Conservation (phyloP, 2,329 filamentous ascomycete genomes). For the Plectosphaerella sp. region DNA sequence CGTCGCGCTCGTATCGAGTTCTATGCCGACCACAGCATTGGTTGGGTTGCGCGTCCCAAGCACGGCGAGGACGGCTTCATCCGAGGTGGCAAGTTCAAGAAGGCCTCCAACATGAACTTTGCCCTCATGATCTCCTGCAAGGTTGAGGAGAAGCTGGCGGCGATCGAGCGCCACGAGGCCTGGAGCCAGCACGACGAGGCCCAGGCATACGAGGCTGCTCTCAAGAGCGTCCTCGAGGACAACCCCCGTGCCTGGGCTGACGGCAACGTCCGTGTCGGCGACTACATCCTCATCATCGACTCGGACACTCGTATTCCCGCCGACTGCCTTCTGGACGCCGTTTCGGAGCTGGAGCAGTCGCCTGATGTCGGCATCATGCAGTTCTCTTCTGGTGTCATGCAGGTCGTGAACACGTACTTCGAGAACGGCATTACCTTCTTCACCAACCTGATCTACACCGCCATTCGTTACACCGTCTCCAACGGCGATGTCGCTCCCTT, state of each 20-base stretch:
- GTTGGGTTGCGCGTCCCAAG: conserved; percentile 63
- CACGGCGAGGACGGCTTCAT: conserved; percentile 60
- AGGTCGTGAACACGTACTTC: conserved; percentile 70
- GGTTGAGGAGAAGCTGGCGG: conserved; percentile 64
- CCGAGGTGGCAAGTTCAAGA: conserved; percentile 63
- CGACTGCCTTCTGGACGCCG: conserved; percentile 74
- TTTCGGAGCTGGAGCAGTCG: conserved; percentile 77
- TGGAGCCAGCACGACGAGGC: conserved; percentile 70
- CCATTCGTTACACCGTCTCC: conserved; percentile 72
- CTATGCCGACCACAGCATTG: conserved; percentile 65
- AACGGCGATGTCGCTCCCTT: conserved; percentile 76
- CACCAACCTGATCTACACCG: conserved; percentile 71
- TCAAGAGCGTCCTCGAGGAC: conserved; percentile 63
- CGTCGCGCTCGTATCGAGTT: conserved; percentile 61
- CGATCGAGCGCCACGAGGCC: conserved; percentile 49
- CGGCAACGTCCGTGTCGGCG: conserved; percentile 80
- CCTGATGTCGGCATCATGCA: conserved; percentile 77
- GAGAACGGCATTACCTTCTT: conserved; percentile 69
- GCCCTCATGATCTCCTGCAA: conserved; percentile 63
- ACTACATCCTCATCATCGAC: conserved; percentile 76
- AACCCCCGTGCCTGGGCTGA: conserved; percentile 74
- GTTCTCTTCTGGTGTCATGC: conserved; percentile 74
- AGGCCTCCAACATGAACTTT: conserved; percentile 72
- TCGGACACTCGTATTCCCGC: conserved; percentile 74
- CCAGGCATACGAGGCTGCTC: conserved; percentile 58